These are phyloP conservation scores for Sambucus nigra DNA, from an alignment of 129 eudicot genomes.

Conservation along the genomic window DNA sequence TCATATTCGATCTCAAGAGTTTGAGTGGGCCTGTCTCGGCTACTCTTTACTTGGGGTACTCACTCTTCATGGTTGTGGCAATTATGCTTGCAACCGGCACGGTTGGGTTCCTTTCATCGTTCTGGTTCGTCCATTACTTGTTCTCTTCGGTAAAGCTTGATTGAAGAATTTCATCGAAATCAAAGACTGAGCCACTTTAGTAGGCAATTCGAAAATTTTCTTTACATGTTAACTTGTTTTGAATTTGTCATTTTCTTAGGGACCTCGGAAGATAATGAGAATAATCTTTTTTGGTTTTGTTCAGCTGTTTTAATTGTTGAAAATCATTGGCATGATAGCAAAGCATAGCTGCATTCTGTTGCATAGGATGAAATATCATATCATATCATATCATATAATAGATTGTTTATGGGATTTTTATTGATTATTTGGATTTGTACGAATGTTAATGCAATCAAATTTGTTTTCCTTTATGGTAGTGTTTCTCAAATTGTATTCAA, in stretches of 20 bases:
- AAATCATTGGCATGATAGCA: too few species aligned
- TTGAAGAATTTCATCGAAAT: constrained; percentile 12
- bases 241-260: background rate
- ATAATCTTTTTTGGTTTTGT: background rate
- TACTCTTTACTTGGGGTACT: constrained; percentile 25
- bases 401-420: too few species aligned
- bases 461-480: too few species aligned
- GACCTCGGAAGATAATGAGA: background rate
- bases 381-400: too few species aligned
- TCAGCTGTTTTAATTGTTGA: background rate
- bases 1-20: constrained; percentile 29
- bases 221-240: too few species aligned
- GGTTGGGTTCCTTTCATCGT: constrained; percentile 25
- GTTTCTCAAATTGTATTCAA: too few species aligned
- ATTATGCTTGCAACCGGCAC: constrained; percentile 33
- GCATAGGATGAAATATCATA: too few species aligned
- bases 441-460: too few species aligned
- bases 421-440: too few species aligned
- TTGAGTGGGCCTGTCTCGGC: constrained; percentile 33
- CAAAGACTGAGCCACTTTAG: too few species aligned
- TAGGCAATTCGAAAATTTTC: too few species aligned
- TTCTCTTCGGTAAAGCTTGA: constrained; percentile 34
- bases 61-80: constrained; percentile 26
- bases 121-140: constrained; percentile 27
- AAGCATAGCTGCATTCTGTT: too few species aligned